Percentiles rank a stretch among this genome's conserved stretches.
phyloP scores from a whole-genome alignment of 176 grass and related monocot genomes.

The Aegilops tauschii region DNA sequence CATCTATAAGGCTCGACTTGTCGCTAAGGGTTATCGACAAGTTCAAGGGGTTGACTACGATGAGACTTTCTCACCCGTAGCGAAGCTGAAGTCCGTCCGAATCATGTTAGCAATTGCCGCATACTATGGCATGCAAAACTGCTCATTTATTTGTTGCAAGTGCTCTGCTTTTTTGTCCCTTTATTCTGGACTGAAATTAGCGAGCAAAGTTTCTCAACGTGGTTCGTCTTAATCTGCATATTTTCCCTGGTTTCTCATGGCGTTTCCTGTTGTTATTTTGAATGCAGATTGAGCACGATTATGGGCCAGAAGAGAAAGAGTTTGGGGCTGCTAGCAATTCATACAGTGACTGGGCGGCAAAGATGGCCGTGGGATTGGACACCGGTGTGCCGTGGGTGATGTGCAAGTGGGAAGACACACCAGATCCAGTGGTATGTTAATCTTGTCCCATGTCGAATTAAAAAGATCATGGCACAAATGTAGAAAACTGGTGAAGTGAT shows the following conservation, averaged over 20 bases:
- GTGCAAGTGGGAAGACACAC: conserved; percentile 98
- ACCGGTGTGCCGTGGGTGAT: conserved; percentile 97
- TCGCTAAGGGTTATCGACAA: no score
- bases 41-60: no score
- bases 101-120: no score
- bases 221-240: not conserved
- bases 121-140: not conserved
- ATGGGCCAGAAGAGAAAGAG: conserved; percentile 83
- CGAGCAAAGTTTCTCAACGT: not conserved
- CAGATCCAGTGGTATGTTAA: conserved; percentile 90
- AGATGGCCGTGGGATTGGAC: conserved; percentile 75
- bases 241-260: not conserved
- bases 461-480: not conserved
- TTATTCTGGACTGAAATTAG: not conserved
- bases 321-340: conserved; percentile 74
- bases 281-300: conserved; percentile 95
- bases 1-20: no score
- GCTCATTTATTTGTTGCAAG: conserved; percentile 1
- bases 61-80: no score
- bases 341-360: conserved; percentile 91
- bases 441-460: conserved; percentile 1
- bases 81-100: no score
- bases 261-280: conserved; percentile 8
- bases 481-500: no score
- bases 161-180: not conserved